Evolutionary conservation across 129 eudicot genomes (phyloP), one percentile per base, ranked within the genome.

Genomic region (Dittrichia graveolens): DNA sequence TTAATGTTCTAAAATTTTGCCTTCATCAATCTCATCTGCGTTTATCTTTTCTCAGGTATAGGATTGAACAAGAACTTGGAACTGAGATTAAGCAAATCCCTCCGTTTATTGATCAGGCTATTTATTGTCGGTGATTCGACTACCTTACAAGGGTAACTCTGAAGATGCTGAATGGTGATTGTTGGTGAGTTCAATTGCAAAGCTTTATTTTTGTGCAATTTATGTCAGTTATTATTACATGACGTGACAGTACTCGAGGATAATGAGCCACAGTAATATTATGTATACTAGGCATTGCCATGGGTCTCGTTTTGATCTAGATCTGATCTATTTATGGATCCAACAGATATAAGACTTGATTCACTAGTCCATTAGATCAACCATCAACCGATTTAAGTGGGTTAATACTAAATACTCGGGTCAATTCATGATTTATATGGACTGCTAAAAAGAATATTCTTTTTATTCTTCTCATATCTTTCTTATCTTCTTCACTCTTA

Each of bases 11-110:
- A 18, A 38, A 14, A 76, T 38, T 8, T 2, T 34, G n/a, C 37
- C 34, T 69, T 68, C 12, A 56, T 41, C 38, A 65, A 48, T 57
- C 15, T 65, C 8, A 40, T n/a, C 9, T 65, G 45, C 19, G 7
- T 7, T 35, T 60, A n/a, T 54, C 8, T 45, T 67, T 8, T 39
- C 45, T 44, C 87, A 91, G 97, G 85, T 84, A 91, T 74, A 91
- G 86, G 87, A 91, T 91, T 78, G 97, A 91, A 76, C 97, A 91
- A 79, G 95, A 91, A 75, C 87, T 91, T 41, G 97, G 97, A 59
- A 91, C 96, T 19, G 96, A 88, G 86, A 92, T 92, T 52, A 92
- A 92, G 89, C 97, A 89, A 80, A 92, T 92, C 59, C 97, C 97
- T 60, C 97, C 96, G 0, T 89, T 84, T 34, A 91, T 91, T 47